Base-by-base conservation (phyloP, 108 stramenopile genomes). In the Licmophora abbreviata region DNA sequence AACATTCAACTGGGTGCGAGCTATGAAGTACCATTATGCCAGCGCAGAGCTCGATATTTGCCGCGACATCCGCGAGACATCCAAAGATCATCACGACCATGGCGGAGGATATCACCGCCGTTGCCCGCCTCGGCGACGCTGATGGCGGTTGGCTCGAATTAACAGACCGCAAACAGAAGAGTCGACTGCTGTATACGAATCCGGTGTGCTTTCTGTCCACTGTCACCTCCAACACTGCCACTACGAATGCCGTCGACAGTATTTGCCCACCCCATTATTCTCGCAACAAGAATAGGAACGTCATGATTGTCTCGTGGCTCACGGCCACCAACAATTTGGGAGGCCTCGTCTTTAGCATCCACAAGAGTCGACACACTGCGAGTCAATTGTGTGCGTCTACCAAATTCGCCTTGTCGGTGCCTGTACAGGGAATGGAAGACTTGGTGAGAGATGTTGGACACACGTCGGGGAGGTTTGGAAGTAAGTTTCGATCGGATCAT, bases 271-370 rank as follows among this genome's bases (percentile, higher is more conserved):
- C 34, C 9, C 34, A 12, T 9, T 27, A 9, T 7, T 28, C 5
- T 7, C 47, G 8, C n/a, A 21, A 24, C 8, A 27, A 31, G 29
- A 8, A 33, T 34, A 29, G 42, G 24, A 85, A 85, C 54, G 84
- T 77, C 24, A 81, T 81, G 79, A 63, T 75, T 11, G 37, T 81
- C 10, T 79, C 80, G 8, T 86, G 84, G 84, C 54, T 86, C n/a
- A 81, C 84, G 40, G 62, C 84, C 4, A 79, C 70, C 22, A 77
- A 86, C 31, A 86, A 86, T 52, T n/a, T 56, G 8, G 84, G 84
- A 18, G 30, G 46, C 12, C 77, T 86, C 45, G 43, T 79, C n/a
- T 74, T 81, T 41, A 76, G 75, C 40, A 55, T 86, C 31, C 63
- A 79, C 49, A 51, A 62, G 28, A 48, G 56, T 31, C 58, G 84